phyloP scores from a whole-genome alignment of 2,329 filamentous ascomycete genomes.

The Pseudogymnoascus sp. region DNA sequence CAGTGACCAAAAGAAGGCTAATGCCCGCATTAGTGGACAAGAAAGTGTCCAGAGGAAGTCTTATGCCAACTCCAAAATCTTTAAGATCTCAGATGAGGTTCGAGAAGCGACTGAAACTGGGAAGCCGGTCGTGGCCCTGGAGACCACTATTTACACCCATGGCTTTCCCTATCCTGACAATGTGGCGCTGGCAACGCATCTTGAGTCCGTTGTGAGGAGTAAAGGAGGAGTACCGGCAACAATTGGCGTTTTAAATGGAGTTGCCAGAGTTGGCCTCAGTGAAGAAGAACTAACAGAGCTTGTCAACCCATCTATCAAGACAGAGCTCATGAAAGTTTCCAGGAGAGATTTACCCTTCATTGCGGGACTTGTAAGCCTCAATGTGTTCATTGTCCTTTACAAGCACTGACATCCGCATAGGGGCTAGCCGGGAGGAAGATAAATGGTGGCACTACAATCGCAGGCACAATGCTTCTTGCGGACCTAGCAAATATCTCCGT shows the following conservation, averaged over 20 bases:
- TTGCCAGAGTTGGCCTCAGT: constrained; percentile 70
- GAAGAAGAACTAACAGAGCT: constrained; percentile 66
- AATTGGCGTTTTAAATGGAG: constrained; percentile 76
- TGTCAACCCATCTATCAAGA: constrained; percentile 52
- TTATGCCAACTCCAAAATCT: constrained; percentile 5
- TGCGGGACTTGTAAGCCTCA: constrained; percentile 57
- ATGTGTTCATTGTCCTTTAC: constrained; percentile 4
- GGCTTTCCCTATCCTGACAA: constrained; percentile 71
- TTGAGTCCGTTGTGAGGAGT: constrained; percentile 72
- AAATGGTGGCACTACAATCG: constrained; percentile 87
- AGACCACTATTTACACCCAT: constrained; percentile 96
- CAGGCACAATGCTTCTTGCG: constrained; percentile 86
- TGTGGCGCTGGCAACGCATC: constrained; percentile 61
- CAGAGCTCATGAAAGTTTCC: constrained; percentile 71
- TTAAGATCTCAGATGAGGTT: constrained; percentile 49
- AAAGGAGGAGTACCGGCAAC: constrained; percentile 84
- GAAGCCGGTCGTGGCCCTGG: constrained; percentile 81
- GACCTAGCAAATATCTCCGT: constrained; percentile 79
- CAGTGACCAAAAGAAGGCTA: neutral
- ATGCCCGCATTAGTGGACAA: neutral
- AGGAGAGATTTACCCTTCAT: constrained; percentile 79
- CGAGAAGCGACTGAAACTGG: constrained; percentile 63
- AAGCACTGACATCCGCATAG: constrained; percentile 29
- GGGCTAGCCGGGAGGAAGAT: constrained; percentile 57
- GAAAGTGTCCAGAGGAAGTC: neutral